These are phyloP conservation scores for Chenopodium formosanum DNA, from an alignment of 148 eudicot species.

Conservation along the genomic window DNA sequence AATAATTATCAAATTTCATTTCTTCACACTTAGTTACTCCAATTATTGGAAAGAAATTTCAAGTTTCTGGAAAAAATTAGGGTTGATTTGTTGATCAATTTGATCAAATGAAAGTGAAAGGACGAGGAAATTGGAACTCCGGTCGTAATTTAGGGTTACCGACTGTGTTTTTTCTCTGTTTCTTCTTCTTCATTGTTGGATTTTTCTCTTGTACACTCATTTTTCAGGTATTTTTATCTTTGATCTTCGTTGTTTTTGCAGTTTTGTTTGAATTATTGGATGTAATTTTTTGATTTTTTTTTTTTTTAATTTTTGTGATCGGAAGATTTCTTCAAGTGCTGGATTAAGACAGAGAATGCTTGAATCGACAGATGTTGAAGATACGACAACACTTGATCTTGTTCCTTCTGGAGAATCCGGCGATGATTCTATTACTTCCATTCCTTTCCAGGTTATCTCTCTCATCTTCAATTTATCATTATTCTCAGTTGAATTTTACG, in stretches of 20 bases:
- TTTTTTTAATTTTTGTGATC: neutral
- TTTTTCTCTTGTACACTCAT: conserved; percentile 64
- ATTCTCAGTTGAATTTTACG: neutral
- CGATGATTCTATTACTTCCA: conserved; percentile 50
- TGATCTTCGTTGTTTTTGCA: neutral
- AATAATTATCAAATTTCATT: neutral
- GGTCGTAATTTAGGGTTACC: conserved; percentile 58
- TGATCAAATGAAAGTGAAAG: conserved; percentile 55
- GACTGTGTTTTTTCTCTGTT: conserved; percentile 49
- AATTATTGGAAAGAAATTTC: neutral
- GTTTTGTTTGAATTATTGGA: neutral
- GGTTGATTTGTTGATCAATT: neutral
- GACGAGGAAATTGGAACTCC: conserved; percentile 42
- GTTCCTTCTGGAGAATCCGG: conserved; percentile 67
- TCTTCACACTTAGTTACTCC: neutral
- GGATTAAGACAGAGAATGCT: conserved; percentile 38
- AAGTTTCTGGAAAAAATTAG: neutral
- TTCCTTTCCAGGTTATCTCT: conserved; percentile 75
- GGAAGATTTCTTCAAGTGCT: conserved; percentile 31
- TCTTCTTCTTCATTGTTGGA: conserved; percentile 72
- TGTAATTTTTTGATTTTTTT: neutral
- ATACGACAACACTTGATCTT: conserved; percentile 35
- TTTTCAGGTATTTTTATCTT: conserved; percentile 37
- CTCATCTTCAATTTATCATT: neutral
- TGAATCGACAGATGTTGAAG: conserved; percentile 33